Evolutionary conservation across 75 land plant genomes (phyloP).

Genomic region (Pinus albicaulis): DNA sequence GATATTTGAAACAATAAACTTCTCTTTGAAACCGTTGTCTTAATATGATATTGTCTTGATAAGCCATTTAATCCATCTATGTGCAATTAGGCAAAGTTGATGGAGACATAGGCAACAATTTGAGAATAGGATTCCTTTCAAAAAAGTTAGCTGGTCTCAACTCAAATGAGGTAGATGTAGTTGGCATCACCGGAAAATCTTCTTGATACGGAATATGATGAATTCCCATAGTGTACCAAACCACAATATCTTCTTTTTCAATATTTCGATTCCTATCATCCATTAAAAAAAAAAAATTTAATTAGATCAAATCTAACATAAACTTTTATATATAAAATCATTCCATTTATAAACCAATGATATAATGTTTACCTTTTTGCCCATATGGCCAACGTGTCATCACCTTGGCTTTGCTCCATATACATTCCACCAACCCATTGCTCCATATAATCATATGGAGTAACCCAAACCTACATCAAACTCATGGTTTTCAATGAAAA

Average conservation of each 20-base stretch:
- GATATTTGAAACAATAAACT: no score
- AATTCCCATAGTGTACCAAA: slow-evolving; percentile 66
- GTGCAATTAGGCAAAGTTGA: not conserved
- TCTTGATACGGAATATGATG: slow-evolving; percentile 75
- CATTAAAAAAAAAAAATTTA: no score
- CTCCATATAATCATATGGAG: slow-evolving; percentile 39
- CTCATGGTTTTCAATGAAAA: not conserved
- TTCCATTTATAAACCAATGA: no score
- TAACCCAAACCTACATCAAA: slow-evolving; percentile 47
- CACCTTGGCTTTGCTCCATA: slow-evolving; percentile 58
- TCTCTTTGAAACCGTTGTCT: no score
- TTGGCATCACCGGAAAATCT: slow-evolving; percentile 67
- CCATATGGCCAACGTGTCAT: slow-evolving; percentile 62
- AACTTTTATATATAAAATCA: no score
- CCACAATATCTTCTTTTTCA: slow-evolving; percentile 56
- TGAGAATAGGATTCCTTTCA: slow-evolving; percentile 48
- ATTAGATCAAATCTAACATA: no score
- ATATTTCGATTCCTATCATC: slow-evolving; percentile 45
- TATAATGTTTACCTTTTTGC: slow-evolving; percentile 16
- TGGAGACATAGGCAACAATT: not conserved
- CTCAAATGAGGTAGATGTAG: slow-evolving; percentile 37
- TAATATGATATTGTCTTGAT: no score
- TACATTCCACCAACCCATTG: slow-evolving; percentile 65
- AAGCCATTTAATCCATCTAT: not conserved
- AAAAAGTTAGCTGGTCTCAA: slow-evolving; percentile 63